Conservation (phyloP, 345 rosid species). For the Acer saccharum region DNA sequence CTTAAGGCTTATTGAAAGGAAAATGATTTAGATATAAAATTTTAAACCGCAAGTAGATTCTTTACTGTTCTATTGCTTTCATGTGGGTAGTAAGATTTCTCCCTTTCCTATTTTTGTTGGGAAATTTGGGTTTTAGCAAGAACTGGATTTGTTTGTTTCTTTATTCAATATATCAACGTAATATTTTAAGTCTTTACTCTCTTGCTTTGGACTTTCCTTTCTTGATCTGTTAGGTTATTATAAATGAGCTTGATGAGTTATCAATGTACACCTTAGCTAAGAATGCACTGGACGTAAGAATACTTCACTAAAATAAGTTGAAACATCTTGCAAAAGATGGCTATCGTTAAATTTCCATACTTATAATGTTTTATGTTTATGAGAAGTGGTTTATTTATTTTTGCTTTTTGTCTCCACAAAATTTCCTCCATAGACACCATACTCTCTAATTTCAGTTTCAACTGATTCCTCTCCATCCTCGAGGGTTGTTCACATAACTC, state of each 20-base stretch:
- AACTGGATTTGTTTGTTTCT: too few species aligned
- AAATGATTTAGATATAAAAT: neutral
- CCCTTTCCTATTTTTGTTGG: too few species aligned
- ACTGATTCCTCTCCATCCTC: too few species aligned
- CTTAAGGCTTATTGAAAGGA: neutral
- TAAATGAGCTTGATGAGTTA: neutral
- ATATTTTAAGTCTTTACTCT: neutral
- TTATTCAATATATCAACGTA: neutral
- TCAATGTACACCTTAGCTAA: neutral
- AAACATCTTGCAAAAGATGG: neutral
- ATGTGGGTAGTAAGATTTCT: too few species aligned
- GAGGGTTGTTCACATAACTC: too few species aligned
- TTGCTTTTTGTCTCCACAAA: too few species aligned
- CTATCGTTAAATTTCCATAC: neutral
- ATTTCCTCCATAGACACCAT: too few species aligned
- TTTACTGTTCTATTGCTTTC: too few species aligned
- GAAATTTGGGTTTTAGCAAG: too few species aligned
- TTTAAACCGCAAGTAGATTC: neutral
- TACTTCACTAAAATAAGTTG: neutral
- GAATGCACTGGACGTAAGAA: neutral
- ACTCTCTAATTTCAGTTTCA: too few species aligned
- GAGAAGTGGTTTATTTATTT: neutral
- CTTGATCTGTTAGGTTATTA: neutral
- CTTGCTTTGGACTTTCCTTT: neutral
- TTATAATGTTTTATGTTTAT: neutral